Percentiles rank a stretch among this genome's conserved stretches.
These are phyloP conservation scores for Mycena venus DNA, from an alignment of 768 basidiomycete species.

Conservation along the genomic window DNA sequence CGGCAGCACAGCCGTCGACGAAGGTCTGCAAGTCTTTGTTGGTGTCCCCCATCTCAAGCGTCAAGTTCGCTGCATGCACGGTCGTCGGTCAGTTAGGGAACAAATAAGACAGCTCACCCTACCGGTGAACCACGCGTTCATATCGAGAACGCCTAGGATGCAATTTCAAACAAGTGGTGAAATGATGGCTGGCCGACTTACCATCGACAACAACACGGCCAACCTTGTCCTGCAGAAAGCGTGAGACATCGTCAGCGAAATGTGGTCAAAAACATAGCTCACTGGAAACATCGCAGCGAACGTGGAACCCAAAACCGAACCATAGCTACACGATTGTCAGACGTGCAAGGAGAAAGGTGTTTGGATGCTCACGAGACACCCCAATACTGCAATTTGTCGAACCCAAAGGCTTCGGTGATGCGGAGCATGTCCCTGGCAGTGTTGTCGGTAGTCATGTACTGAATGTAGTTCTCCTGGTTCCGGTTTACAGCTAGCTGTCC, in stretches of 20 bases:
- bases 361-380: too few relatives aligned
- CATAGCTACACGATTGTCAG: not conserved
- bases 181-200: not conserved
- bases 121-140: not conserved
- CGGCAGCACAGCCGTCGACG: conserved; percentile 12
- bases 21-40: conserved; percentile 8
- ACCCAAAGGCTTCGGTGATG: too few relatives aligned
- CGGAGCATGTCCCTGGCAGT: too few relatives aligned
- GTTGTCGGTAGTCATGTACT: too few relatives aligned
- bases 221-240: conserved; percentile 13
- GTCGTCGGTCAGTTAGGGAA: not conserved
- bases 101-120: not conserved
- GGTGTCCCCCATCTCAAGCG: not conserved
- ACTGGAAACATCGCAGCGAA: conserved; percentile 9
- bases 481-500: too few relatives aligned
- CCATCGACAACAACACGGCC: conserved; percentile 20
- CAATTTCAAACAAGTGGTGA: not conserved
- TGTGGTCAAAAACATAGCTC: not conserved
- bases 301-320: not conserved
- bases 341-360: not conserved
- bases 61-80: not conserved
- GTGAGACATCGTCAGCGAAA: too few relatives aligned
- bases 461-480: too few relatives aligned
- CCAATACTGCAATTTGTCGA: too few relatives aligned
- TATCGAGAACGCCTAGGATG: not conserved